These are phyloP conservation scores for Alternaria triticimaculans DNA, from an alignment of 2,329 filamentous ascomycete species.

Conservation along the genomic window DNA sequence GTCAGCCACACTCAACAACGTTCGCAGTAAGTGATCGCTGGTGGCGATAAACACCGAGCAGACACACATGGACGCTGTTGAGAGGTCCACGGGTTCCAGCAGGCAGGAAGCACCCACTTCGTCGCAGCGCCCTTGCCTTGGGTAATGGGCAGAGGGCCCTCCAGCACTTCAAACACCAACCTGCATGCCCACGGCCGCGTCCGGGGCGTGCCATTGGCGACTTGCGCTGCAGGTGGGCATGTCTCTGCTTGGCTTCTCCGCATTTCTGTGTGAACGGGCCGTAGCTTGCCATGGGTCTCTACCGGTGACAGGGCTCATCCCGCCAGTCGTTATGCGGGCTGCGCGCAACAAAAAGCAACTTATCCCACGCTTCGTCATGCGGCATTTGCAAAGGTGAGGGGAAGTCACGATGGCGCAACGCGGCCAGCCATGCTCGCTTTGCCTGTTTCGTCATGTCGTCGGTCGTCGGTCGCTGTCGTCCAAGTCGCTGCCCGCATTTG, in stretches of 20 bases:
- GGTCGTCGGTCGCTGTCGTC: background rate
- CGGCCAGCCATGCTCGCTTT: background rate
- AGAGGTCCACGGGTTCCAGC: slow-evolving; percentile 25
- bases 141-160: slow-evolving; percentile 17
- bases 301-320: slow-evolving; percentile 16
- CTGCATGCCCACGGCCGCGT: slow-evolving; percentile 1
- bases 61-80: slow-evolving; percentile 20
- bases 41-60: slow-evolving; percentile 18
- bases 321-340: slow-evolving; percentile 15
- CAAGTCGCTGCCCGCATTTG: background rate
- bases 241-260: slow-evolving; percentile 23
- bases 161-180: slow-evolving; percentile 8
- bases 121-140: slow-evolving; percentile 20
- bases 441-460: slow-evolving; percentile 6
- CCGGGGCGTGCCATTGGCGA: slow-evolving; percentile 13
- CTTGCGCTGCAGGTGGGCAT: slow-evolving; percentile 5
- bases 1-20: slow-evolving; percentile 13
- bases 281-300: slow-evolving; percentile 20
- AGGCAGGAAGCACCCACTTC: slow-evolving; percentile 25
- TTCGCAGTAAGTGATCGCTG: background rate
- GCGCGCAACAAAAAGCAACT: slow-evolving; percentile 22
- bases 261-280: slow-evolving; percentile 28
- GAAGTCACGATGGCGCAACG: slow-evolving; percentile 30
- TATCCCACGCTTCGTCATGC: slow-evolving; percentile 30
- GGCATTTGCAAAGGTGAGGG: slow-evolving; percentile 12